Percentiles rank a stretch among this genome's conserved stretches.
These are phyloP conservation scores for Silene uniflora DNA, from an alignment of 148 eudicot species.

Conservation along the genomic window DNA sequence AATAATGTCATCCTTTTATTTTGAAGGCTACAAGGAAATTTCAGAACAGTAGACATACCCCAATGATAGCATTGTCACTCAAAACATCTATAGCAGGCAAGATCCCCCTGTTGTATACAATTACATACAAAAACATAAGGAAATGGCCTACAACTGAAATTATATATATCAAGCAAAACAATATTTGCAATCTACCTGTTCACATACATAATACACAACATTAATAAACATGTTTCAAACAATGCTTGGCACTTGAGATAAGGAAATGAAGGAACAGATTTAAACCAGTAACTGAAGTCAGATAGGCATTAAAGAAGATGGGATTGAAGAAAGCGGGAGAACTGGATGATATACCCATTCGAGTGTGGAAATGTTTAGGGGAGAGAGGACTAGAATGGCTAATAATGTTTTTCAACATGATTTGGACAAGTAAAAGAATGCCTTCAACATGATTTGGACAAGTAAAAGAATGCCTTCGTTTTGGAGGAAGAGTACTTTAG, in stretches of 20 bases:
- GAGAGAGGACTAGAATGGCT: too few species aligned
- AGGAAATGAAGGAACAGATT: neutral
- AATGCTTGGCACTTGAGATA: neutral
- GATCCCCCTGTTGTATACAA: slow-evolving; percentile 61
- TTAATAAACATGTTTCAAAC: neutral
- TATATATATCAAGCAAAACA: neutral
- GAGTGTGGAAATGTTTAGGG: too few species aligned
- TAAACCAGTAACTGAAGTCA: neutral
- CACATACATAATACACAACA: neutral
- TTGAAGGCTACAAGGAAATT: neutral
- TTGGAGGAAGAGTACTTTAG: too few species aligned
- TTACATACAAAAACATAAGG: neutral
- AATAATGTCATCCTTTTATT: neutral
- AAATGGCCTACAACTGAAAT: neutral
- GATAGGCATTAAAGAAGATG: too few species aligned
- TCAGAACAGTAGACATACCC: slow-evolving; percentile 48
- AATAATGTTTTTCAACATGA: too few species aligned
- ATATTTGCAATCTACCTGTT: neutral
- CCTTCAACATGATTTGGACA: too few species aligned
- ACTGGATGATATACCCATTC: too few species aligned
- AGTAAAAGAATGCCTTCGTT: too few species aligned
- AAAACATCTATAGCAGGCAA: slow-evolving; percentile 70
- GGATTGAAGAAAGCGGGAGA: too few species aligned
- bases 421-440: too few species aligned
- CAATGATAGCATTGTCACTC: slow-evolving; percentile 38